Evolutionary conservation across 164 flowering plant species (phyloP), one percentile per base, ranked within the genome.

Genomic region (Dillenia turbinata): DNA sequence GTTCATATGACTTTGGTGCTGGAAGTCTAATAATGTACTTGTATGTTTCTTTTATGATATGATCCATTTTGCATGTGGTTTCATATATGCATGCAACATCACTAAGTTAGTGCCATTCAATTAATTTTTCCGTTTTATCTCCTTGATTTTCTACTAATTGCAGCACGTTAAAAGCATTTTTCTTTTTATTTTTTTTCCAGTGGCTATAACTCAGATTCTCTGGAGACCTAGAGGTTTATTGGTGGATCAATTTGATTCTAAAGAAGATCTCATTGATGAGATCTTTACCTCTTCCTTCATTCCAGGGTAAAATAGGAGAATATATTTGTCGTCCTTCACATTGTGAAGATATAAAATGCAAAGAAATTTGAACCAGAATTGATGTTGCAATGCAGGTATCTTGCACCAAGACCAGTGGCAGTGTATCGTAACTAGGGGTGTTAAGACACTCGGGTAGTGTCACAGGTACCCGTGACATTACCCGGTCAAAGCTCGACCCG

Each of bases 371-470:
- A 33, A 46, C 56, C 53, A 40, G 67, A 54, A 62, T 1, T 49
- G 44, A 47, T 26, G 9, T 48, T 61, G 16, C 24, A 8, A 5
- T 75, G 75, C 83, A 93, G 97, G 64, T 90, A 93, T 78, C 81
- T 90, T 68, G 96, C 98, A 49, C 96, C 95, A 66, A 82, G 87
- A 68, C 98, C 94, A 63, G 98, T 88, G 50, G 90, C 96, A 64
- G 58, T 80, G 69, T 93, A 84, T 53, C 88, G 96, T 17, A 87
- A 93, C 67, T 26, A 26, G 33, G 33, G 33, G 33, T 26, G 33
- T 26, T 26, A 26, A 1, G 33, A 2, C 4, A 26, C 1, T 2
- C 3, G 33, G 33, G 33, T 26, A 26, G 33, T 26, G 33, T 26
- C 2, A 1, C 33, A 5, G 33, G 33, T 26, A 26, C 33, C 33